Percentiles rank a stretch among this genome's conserved stretches.
These are phyloP conservation scores for Suhomyces guaymorum DNA, from an alignment of 1,139 yeast species.

Conservation along the genomic window DNA sequence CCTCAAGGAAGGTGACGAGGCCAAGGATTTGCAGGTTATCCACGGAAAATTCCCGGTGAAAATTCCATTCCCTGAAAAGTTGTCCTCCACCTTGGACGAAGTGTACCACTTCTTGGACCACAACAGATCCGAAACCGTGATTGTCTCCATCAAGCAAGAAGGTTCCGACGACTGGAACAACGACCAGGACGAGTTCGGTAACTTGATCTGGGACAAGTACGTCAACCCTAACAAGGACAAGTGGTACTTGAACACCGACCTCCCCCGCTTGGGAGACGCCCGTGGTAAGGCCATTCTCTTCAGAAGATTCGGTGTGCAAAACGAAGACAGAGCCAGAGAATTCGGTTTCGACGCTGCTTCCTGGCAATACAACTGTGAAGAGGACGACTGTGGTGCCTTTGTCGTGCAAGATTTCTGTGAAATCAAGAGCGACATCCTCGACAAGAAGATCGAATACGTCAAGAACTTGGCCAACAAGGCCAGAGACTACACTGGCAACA, in stretches of 20 bases:
- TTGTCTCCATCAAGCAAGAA: conserved; percentile 74
- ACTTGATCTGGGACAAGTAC: conserved; percentile 62
- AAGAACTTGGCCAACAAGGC: conserved; percentile 60
- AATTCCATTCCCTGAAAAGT: conserved; percentile 57
- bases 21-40: conserved; percentile 63
- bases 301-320: conserved; percentile 66
- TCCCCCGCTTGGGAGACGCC: conserved; percentile 61
- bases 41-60: conserved; percentile 79
- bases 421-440: conserved; percentile 54
- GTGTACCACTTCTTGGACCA: conserved; percentile 57
- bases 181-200: conserved; percentile 63
- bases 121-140: conserved; percentile 59
- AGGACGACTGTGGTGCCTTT: conserved; percentile 62
- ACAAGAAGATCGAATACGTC: conserved; percentile 59
- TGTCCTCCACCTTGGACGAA: conserved; percentile 51
- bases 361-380: conserved; percentile 69
- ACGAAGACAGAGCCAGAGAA: conserved; percentile 40
- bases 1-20: conserved; percentile 46
- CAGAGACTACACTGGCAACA: conserved; percentile 42
- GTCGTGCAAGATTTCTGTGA: conserved; percentile 79
- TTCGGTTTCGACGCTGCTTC: conserved; percentile 70
- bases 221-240: conserved; percentile 50
- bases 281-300: conserved; percentile 70
- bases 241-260: conserved; percentile 60
- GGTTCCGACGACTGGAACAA: conserved; percentile 69